Evolutionary conservation across 1,284 basidiomycete genomes (phyloP).

Genomic region (Mrakiaceae sp.): DNA sequence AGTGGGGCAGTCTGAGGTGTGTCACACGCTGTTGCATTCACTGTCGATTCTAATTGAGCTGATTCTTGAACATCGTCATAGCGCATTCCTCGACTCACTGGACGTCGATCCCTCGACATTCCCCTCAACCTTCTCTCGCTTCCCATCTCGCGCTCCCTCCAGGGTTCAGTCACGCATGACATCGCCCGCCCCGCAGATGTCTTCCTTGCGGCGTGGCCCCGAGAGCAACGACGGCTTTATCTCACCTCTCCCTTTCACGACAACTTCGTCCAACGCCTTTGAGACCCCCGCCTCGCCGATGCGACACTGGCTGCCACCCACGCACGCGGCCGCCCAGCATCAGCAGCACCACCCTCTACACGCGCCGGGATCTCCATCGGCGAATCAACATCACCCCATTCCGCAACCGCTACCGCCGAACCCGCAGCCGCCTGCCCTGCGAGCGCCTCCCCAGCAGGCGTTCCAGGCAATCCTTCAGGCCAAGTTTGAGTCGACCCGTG

Average conservation of each 20-base stretch:
- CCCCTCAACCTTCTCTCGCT: not conserved
- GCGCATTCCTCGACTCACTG: constrained; percentile 5
- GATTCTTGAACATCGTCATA: not conserved
- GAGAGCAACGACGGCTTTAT: too few relatives aligned
- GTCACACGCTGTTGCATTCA: not conserved
- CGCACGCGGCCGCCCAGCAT: not conserved
- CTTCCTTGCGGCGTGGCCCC: too few relatives aligned
- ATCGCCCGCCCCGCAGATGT: not conserved
- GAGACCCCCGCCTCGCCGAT: not conserved
- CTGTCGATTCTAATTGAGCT: not conserved
- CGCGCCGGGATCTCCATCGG: too few relatives aligned
- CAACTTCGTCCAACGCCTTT: not conserved
- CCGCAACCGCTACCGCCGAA: not conserved
- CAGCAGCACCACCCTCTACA: not conserved
- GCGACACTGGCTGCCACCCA: not conserved
- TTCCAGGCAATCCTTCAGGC: not conserved
- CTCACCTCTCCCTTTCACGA: not conserved
- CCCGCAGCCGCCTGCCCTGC: not conserved
- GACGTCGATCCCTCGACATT: not conserved
- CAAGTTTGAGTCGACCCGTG: constrained; percentile 6
- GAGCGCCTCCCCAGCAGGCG: not conserved
- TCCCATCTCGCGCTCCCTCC: not conserved
- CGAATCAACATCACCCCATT: not conserved
- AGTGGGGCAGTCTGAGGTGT: constrained; percentile 10
- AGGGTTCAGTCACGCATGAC: not conserved